Evolutionary conservation across 257 asterid genomes (phyloP).

Genomic region (Solanum arcanum): DNA sequence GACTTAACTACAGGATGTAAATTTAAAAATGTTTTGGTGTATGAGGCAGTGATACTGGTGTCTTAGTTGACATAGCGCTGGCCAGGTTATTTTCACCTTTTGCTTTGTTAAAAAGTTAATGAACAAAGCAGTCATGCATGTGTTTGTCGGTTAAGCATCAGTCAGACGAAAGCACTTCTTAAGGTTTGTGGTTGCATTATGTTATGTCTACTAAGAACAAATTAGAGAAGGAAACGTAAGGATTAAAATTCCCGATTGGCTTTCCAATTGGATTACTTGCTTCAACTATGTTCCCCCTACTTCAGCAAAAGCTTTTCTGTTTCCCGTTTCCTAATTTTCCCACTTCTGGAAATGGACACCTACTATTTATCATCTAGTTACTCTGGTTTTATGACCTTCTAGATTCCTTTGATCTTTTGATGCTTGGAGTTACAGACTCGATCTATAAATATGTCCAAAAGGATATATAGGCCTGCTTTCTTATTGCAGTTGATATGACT

Average conservation of each 20-base stretch:
- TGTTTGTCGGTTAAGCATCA: not conserved
- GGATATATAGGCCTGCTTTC: not conserved
- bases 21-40: not conserved
- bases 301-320: not conserved
- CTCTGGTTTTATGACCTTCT: not conserved
- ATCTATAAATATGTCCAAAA: not conserved
- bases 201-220: not conserved
- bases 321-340: not conserved
- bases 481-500: not conserved
- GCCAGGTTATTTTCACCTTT: not conserved
- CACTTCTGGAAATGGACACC: not conserved
- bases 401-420: not conserved
- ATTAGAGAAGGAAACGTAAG: not conserved
- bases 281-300: not conserved
- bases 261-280: not conserved
- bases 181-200: not conserved
- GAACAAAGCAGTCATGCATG: not conserved
- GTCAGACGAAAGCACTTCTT: not conserved
- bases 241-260: not conserved
- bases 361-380: not conserved
- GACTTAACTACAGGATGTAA: not conserved
- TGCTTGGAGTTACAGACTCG: not conserved
- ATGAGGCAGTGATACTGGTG: not conserved
- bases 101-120: not conserved
- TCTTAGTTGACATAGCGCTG: not conserved